Evolutionary conservation across 2,329 filamentous ascomycete species (phyloP).

Genomic region (Colletotrichum somersetense): DNA sequence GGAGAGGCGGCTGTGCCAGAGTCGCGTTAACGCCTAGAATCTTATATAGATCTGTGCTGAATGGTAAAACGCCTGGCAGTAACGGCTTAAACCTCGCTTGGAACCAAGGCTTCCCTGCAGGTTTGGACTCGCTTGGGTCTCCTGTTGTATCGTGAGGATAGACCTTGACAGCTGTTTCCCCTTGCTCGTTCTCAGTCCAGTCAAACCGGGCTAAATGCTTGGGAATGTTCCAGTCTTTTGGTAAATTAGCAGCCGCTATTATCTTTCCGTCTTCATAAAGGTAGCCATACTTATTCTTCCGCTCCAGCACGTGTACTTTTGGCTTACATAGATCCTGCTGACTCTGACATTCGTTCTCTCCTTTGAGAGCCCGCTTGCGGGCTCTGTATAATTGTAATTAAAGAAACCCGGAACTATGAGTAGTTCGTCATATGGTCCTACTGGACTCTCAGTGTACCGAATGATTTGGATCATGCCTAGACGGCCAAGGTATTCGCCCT

Average conservation of each 20-base stretch:
- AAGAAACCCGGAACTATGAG: constrained; percentile 61
- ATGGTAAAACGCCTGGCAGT: constrained; percentile 58
- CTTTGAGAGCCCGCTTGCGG: constrained; percentile 44
- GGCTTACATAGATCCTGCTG: constrained; percentile 66
- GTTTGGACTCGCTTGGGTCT: constrained; percentile 50
- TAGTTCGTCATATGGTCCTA: constrained; percentile 67
- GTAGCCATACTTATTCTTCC: constrained; percentile 60
- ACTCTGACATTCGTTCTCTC: constrained; percentile 55
- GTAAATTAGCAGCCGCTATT: not conserved
- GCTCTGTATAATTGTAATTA: constrained; percentile 51
- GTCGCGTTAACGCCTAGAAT: constrained; percentile 58
- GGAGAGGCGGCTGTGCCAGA: constrained; percentile 62
- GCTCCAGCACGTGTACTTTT: constrained; percentile 64
- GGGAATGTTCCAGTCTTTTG: constrained; percentile 65
- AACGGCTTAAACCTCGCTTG: constrained; percentile 57
- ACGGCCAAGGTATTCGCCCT: constrained; percentile 56
- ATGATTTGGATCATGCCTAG: constrained; percentile 63
- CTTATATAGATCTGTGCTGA: constrained; percentile 54
- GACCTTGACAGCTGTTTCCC: constrained; percentile 56
- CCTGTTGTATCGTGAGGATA: constrained; percentile 56
- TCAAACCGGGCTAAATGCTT: constrained; percentile 66
- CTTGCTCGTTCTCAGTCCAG: constrained; percentile 55
- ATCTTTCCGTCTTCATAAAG: not conserved
- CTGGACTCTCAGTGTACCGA: constrained; percentile 62
- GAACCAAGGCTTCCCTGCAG: constrained; percentile 58